Percentiles rank a stretch among this genome's conserved stretches.
These are phyloP conservation scores for Neurospora sp. DNA, from an alignment of 495 filamentous ascomycete species.

Conservation along the genomic window DNA sequence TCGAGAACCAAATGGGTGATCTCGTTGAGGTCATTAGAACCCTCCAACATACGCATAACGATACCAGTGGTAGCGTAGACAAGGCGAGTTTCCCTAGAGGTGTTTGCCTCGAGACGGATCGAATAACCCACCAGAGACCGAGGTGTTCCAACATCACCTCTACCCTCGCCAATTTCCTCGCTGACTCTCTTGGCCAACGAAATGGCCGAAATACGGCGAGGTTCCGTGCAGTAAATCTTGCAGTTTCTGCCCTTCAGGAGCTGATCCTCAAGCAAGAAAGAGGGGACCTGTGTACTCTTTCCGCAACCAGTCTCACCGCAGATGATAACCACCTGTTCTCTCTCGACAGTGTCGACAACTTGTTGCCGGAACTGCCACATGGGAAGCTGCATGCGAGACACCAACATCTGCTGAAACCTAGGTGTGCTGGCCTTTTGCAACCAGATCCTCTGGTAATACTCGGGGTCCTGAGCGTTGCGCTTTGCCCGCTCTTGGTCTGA, in stretches of 20 bases:
- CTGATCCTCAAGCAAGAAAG: constrained; percentile 83
- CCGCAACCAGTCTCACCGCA: constrained; percentile 95
- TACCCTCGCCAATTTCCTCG: constrained; percentile 83
- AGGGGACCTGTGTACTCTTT: constrained; percentile 93
- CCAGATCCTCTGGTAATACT: constrained; percentile 57
- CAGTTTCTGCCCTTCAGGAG: constrained; percentile 68
- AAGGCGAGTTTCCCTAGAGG: constrained; percentile 66
- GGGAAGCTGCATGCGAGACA: constrained; percentile 61
- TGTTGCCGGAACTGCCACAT: constrained; percentile 79
- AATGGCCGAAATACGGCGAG: constrained; percentile 91
- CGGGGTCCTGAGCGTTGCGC: constrained; percentile 21
- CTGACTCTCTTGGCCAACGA: constrained; percentile 85
- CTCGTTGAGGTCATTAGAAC: constrained; percentile 70
- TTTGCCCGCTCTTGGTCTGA: constrained; percentile 28
- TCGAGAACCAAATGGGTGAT: constrained; percentile 90
- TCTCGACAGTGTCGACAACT: constrained; percentile 61
- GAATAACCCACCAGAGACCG: constrained; percentile 88
- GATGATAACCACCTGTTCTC: constrained; percentile 74
- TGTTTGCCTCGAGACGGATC: constrained; percentile 81
- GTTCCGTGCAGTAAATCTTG: constrained; percentile 92
- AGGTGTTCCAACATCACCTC: constrained; percentile 67
- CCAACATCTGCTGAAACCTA: constrained; percentile 50
- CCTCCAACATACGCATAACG: constrained; percentile 93
- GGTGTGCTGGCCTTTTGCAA: constrained; percentile 51
- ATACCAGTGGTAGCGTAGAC: constrained; percentile 86